Evolutionary conservation across 768 basidiomycete species (phyloP).

Genomic region (Leccinum imitatum): DNA sequence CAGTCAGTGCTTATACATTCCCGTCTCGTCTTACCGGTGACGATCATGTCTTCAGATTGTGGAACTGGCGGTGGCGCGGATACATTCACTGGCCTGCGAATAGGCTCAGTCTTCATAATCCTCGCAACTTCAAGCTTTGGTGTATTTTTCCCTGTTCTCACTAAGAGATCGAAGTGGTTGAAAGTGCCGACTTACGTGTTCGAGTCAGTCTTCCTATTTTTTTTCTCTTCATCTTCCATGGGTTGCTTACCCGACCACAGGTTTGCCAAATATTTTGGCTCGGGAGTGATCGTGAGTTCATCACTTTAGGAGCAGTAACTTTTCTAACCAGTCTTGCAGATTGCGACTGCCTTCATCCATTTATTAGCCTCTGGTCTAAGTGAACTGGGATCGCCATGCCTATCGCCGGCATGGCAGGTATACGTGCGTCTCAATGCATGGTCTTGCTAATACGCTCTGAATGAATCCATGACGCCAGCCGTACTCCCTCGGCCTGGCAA

Average conservation of each 20-base stretch:
- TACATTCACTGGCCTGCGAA: conserved; percentile 50
- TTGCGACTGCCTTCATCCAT: conserved; percentile 90
- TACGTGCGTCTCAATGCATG: conserved; percentile 55
- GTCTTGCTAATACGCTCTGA: neutral
- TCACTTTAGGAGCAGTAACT: neutral
- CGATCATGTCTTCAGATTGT: conserved; percentile 40
- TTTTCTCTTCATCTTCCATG: neutral
- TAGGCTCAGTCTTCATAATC: conserved; percentile 77
- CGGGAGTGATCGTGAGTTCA: conserved; percentile 74
- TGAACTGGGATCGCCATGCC: conserved; percentile 68
- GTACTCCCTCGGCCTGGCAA: conserved; percentile 77
- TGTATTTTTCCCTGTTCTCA: conserved; percentile 70
- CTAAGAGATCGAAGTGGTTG: conserved; percentile 50
- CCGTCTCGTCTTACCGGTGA: neutral
- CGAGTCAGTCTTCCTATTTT: conserved; percentile 52
- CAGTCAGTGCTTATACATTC: neutral
- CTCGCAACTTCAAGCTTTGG: conserved; percentile 57
- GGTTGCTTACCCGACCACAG: conserved; percentile 35
- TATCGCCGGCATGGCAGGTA: conserved; percentile 63
- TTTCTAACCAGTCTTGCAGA: conserved; percentile 40
- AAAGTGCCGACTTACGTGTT: conserved; percentile 44
- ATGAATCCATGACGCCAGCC: conserved; percentile 47
- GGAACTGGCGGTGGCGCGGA: conserved; percentile 52
- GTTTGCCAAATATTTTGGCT: conserved; percentile 89
- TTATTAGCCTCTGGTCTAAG: conserved; percentile 74